Base-by-base conservation (phyloP, 441 rosid genomes). In the Codiaeum variegatum region DNA sequence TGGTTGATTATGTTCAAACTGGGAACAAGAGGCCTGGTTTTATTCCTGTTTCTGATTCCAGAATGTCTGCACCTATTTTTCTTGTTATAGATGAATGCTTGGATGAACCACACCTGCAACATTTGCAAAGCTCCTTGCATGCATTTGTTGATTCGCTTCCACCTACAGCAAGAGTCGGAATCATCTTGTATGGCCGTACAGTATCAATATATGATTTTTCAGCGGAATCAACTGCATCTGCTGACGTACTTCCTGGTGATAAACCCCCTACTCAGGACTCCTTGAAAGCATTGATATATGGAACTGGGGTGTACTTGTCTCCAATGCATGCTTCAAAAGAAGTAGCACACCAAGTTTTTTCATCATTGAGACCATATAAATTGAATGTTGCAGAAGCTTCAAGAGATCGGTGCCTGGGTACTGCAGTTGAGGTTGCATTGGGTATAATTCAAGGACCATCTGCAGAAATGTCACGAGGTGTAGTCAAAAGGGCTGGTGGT, bases 91-190 rank as follows among this genome's bases (percentile, higher is more conserved):
- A 93, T 72, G 98, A 91, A 75, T 91, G 97, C 84, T 84, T 95
- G 79, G 99, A 93, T 82, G 99, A 95, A 85, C 88, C 90, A 5
- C 95, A 95, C 83, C 85, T 95, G 80, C 97, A 89, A 84, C 97
- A 95, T 78, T 82, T 95, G 67, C 98, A 91, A 77, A 89, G 99
- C 78, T 95, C 99, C 62, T 83, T 95, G 84, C 98, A 93, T 76
- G 98, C 99, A 11, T 93, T 95, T 79, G 85, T 86, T 0, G 97
- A 95, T 84, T 91, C 95, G 44, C 88, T 93, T 72, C 88, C 92
- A 32, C 88, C 88, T 52, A 83, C 86, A 15, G 85, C 94, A 36
- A 93, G 93, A 82, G 83, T 93, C 77, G 99, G 98, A 78, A 89
- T 95, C 61, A 76, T 95, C 76, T 74, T 85, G 51, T 95, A 91